Evolutionary conservation across 2,329 filamentous ascomycete species (phyloP), one percentile per base, ranked within the genome.

Genomic region (Malbranchea zuffiana): DNA sequence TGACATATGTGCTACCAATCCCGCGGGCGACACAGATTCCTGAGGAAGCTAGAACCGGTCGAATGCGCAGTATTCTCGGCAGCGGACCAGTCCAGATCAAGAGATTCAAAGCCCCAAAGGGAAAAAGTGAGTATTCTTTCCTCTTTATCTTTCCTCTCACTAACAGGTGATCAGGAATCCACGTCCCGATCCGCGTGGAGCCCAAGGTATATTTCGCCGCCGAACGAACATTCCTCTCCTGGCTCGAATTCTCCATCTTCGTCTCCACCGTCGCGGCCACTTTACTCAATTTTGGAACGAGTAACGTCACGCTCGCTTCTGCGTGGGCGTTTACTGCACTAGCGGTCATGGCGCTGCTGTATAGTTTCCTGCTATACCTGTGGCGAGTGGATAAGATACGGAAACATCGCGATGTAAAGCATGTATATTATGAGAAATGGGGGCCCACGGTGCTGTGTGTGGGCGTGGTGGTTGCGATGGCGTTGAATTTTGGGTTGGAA

Each of bases 161-260:
- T 29, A 18, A 34, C 8, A 25, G 10, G 4, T 28, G 78, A 82
- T 95, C 69, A 74, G 83, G 83, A 59, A 96, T 98, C 41, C 88
- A 96, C 52, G 90, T 98, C 16, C 88, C 88, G 10, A 80, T 96
- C 38, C 78, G 90, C 32, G 87, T 98, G 21, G 90, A 98, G 61
- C 90, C 90, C 21, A 98, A 98, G 64, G 90, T 98, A 34, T 94
- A 86, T 60, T 94, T 98, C 56, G 90, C 90, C 15, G 87, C 86
- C 1, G 90, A 98, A 62, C 76, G 90, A 46, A 98, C 90, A 1
- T 98, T 95, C 63, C 72, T 98, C 40, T 83, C 85, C 45, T 98
- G 90, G 86, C 81, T 98, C 51, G 88, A 98, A 61, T 96, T 93
- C 62, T 88, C 82, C 33, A 93, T 96, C 53, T 87, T 95, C 55